Evolutionary conservation across 2,329 filamentous ascomycete species (phyloP), one percentile per base, ranked within the genome.

Genomic region (Lizonia empirigonia): DNA sequence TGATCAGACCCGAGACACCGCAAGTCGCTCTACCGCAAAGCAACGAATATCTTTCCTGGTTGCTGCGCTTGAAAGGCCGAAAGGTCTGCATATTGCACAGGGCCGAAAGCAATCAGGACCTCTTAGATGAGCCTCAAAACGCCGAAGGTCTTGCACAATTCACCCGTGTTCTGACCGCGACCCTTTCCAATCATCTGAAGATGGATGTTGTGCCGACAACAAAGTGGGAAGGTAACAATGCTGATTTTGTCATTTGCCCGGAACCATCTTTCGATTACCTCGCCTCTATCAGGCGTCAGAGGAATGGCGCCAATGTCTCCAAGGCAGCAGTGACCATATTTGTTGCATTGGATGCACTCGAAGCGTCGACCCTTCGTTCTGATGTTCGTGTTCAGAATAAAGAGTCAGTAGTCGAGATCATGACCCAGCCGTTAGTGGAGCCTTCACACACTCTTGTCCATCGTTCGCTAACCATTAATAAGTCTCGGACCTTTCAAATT

Each of bases 401-500:
- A 24, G 62, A 71, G 38, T 65, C 62, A 7, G 64, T 70, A 2
- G 68, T 71, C 0, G 69, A 73, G 38, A 65, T 73, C 4, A 62
- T 70, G 20, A 67, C 67, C 3, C 70, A 73, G 24, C 70, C 70
- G 64, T 70, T 41, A 59, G 67, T 63, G 13, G 3, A 16, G 3
- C 10, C 7, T 9, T 15, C 18, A 12, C 12, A 0, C 12, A 1
- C 7, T 6, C 4, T 10, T 5, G 8, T 29, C 6, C 10, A 2
- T 24, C 7, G 12, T 15, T 29, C 6, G 12, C 49, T 59, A 4
- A 61, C 34, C 38, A 13, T 29, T 10, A 16, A 2, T 2, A 27
- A 70, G 67, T n/a, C 68, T 66, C 40, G 70, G 70, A 18, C 68
- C 70, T 5, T 59, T 63, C 27, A 72, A 72, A 35, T 34, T 72